Conservation (phyloP, 2,329 filamentous ascomycete genomes). For the Exserohilum turcica region DNA sequence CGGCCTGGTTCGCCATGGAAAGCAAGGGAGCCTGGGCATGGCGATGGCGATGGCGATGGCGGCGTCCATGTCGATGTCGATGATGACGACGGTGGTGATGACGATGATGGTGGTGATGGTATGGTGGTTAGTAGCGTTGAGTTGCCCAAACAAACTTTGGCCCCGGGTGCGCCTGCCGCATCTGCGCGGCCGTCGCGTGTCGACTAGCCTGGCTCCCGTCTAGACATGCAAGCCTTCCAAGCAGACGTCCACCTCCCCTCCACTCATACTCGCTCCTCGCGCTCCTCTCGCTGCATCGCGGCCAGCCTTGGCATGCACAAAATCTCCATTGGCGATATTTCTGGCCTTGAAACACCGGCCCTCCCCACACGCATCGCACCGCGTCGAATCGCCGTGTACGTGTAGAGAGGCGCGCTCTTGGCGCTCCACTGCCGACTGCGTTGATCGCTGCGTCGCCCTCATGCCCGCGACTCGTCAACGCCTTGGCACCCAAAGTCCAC, state of each 20-base stretch:
- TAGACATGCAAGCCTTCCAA: too few species aligned
- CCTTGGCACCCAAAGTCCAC: not conserved
- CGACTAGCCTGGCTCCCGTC: conserved; percentile 7
- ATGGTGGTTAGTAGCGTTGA: not conserved
- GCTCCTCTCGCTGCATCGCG: too few species aligned
- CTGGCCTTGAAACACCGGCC: not conserved
- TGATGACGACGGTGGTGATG: too few species aligned
- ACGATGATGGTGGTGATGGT: not conserved
- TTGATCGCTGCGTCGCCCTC: not conserved
- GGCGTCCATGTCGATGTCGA: too few species aligned
- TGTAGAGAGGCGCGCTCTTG: not conserved
- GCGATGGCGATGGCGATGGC: not conserved
- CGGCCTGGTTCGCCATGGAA: not conserved
- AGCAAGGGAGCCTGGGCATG: not conserved
- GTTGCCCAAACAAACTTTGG: not conserved
- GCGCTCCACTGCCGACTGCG: not conserved
- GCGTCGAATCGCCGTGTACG: not conserved
- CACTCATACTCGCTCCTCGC: not conserved
- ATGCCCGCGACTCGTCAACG: not conserved
- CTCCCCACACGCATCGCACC: not conserved
- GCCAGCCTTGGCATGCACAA: not conserved
- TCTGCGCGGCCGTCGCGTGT: conserved; percentile 1
- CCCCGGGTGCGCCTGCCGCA: conserved; percentile 10
- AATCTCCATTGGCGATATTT: not conserved
- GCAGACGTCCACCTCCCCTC: not conserved